Evolutionary conservation across 2,329 filamentous ascomycete species (phyloP), one percentile per base, ranked within the genome.

Genomic region (Colletotrichum sp.): DNA sequence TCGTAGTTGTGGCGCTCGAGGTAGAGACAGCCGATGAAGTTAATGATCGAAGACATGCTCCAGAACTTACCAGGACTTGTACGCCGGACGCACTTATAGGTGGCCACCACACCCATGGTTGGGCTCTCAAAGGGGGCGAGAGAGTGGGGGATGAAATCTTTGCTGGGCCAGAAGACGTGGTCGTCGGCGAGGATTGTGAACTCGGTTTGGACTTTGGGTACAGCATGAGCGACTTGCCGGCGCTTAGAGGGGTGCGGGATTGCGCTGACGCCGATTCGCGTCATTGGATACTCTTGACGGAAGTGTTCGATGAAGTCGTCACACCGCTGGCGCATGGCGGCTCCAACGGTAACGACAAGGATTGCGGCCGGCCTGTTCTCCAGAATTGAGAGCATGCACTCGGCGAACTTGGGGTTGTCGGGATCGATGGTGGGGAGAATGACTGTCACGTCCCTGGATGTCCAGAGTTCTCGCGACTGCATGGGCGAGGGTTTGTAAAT

Each of bases 1-100:
- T 93, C 91, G 80, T 90, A 93, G 79, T 92, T 93, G 81, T 92
- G 90, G 0, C 91, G 89, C 78, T 90, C 87, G 1, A 93, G 87
- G 79, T 93, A 93, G n/a, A 87, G 81, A 34, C 88, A 88, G 0
- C 89, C 91, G 22, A 93, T 84, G 79, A 91, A 87, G 81, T 93
- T 92, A 81, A 86, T 87, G 68, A 88, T 82, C 0, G 82, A 83
- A 1, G 44, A 34, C 70, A 82, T 82, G 6, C 70, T 71, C 80
- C 80, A 83, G 44, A 52, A 52, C 2, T 81, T 34, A 6, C 81
- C 80, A 0, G 78, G 77, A 0, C 71, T 69, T 8, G 84, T 83
- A 3, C 89, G 86, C 8, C 84, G 82, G 8, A 91, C 90, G 0
- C 85, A 85, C 82, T 93, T 92, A 79, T 87, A 88, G 8, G 90